phyloP scores from a whole-genome alignment of 2,329 filamentous ascomycete genomes.

The Ustulina deusta region DNA sequence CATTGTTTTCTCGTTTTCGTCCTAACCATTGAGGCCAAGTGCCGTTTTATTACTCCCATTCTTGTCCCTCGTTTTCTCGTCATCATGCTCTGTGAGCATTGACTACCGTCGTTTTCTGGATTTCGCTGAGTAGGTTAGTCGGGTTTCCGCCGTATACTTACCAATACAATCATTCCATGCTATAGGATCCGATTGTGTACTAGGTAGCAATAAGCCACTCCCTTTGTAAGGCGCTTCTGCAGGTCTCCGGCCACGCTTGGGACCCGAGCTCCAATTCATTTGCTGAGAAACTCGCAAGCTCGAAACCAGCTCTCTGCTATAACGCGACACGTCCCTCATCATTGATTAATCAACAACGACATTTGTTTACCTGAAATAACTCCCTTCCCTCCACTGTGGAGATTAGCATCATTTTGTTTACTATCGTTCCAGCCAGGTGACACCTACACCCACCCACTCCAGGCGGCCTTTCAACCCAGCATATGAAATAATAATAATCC shows the following conservation, averaged over 20 bases:
- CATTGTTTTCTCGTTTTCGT: constrained; percentile 23
- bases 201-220: not conserved
- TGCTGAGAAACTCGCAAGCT: constrained; percentile 35
- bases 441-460: not conserved
- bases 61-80: constrained; percentile 33
- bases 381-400: constrained; percentile 3
- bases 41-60: constrained; percentile 4
- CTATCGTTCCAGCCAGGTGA: not conserved
- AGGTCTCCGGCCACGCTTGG: constrained; percentile 33
- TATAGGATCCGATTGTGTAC: not conserved
- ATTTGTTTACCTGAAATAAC: constrained; percentile 14
- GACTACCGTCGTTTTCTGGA: constrained; percentile 2
- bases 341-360: constrained; percentile 26
- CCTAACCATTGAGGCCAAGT: not conserved
- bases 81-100: constrained; percentile 43
- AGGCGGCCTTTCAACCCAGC: not conserved
- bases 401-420: constrained; percentile 8
- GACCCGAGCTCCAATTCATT: constrained; percentile 41
- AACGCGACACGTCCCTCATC: constrained; percentile 32
- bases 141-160: not conserved
- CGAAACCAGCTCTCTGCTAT: constrained; percentile 39
- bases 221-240: constrained; percentile 33
- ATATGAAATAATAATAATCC: not conserved
- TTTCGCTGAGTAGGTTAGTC: not conserved
- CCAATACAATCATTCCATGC: constrained; percentile 15